A percentile compares a stretch with the other conserved stretches of the same genome.
These are phyloP conservation scores for Eustoma russellianum DNA, from an alignment of 257 asterid species.

Conservation along the genomic window DNA sequence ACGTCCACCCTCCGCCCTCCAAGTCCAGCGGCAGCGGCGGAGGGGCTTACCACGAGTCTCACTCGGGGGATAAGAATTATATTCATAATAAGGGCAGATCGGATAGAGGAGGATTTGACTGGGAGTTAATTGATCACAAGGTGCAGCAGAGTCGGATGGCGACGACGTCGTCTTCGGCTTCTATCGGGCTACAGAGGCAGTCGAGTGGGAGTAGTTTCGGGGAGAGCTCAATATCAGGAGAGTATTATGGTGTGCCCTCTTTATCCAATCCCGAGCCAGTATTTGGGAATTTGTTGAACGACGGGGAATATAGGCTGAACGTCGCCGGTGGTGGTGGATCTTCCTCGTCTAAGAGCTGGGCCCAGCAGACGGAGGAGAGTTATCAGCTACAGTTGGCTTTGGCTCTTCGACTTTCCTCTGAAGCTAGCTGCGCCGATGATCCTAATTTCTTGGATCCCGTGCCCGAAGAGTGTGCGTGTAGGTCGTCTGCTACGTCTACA, in stretches of 20 bases:
- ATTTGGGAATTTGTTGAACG: conserved; percentile 18
- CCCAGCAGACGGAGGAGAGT: conserved; percentile 97
- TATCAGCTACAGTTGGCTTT: conserved; percentile 87
- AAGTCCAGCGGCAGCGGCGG: conserved; percentile 30
- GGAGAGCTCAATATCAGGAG: conserved; percentile 76
- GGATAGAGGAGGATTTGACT: conserved; percentile 46
- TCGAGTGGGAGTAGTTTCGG: conserved; percentile 96
- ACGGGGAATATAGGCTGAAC: conserved; percentile 38
- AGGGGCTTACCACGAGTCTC: conserved; percentile 39
- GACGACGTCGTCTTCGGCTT: conserved; percentile 29
- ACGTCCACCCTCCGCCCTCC: conserved; percentile 29
- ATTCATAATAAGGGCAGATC: conserved; percentile 19
- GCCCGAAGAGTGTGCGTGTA: conserved; percentile 39
- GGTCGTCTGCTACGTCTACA: conserved; percentile 28
- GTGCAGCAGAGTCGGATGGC: conserved; percentile 46
- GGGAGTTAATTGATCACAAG: conserved; percentile 67
- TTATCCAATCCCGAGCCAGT: conserved; percentile 44
- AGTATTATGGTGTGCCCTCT: conserved; percentile 33
- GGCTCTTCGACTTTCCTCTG: conserved; percentile 83
- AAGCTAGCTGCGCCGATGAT: conserved; percentile 74
- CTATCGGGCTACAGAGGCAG: conserved; percentile 69
- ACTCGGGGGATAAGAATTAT: conserved; percentile 40
- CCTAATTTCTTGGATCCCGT: conserved; percentile 74
- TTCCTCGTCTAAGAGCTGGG: conserved; percentile 81
- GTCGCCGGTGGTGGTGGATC: conserved; percentile 39